These are phyloP conservation scores for Pseudopithomyces maydicus DNA, from an alignment of 2,329 filamentous ascomycete species.

Conservation along the genomic window DNA sequence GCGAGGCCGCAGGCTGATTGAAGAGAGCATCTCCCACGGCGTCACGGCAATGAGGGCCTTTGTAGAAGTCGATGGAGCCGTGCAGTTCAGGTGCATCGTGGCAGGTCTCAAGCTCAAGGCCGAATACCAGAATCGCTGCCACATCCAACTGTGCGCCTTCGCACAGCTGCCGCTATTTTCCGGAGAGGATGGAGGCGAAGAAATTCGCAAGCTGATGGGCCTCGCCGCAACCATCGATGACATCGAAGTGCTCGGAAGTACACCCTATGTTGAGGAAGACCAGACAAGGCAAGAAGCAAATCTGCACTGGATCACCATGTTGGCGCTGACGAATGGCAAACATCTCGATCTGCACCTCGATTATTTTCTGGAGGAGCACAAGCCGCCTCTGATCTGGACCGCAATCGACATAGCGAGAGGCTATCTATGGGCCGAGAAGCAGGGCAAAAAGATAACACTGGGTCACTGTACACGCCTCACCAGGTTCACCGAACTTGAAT, in stretches of 20 bases:
- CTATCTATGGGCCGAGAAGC: conserved; percentile 53
- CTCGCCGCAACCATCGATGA: conserved; percentile 47
- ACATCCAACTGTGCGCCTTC: conserved; percentile 72
- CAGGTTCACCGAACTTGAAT: conserved; percentile 57
- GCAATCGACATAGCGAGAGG: conserved; percentile 59
- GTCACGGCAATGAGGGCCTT: conserved; percentile 74
- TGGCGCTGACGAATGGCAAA: conserved; percentile 56
- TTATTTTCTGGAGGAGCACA: conserved; percentile 63
- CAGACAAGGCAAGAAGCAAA: conserved; percentile 58
- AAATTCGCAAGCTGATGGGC: conserved; percentile 59
- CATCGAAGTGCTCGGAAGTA: conserved; percentile 68
- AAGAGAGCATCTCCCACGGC: conserved; percentile 66
- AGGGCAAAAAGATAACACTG: conserved; percentile 50
- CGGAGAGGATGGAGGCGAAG: conserved; percentile 52
- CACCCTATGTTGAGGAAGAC: conserved; percentile 70
- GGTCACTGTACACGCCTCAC: conserved; percentile 73
- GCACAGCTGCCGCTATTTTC: conserved; percentile 73
- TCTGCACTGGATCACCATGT: conserved; percentile 65
- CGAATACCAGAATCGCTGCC: conserved; percentile 58
- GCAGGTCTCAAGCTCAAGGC: conserved; percentile 63
- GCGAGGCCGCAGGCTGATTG: conserved; percentile 68
- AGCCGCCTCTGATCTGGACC: conserved; percentile 59
- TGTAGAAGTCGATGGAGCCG: conserved; percentile 70
- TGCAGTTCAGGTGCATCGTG: conserved; percentile 61
- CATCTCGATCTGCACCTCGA: conserved; percentile 75